Conservation (phyloP, 176 grass and related monocot species). For the Tillandsia leiboldiana region DNA sequence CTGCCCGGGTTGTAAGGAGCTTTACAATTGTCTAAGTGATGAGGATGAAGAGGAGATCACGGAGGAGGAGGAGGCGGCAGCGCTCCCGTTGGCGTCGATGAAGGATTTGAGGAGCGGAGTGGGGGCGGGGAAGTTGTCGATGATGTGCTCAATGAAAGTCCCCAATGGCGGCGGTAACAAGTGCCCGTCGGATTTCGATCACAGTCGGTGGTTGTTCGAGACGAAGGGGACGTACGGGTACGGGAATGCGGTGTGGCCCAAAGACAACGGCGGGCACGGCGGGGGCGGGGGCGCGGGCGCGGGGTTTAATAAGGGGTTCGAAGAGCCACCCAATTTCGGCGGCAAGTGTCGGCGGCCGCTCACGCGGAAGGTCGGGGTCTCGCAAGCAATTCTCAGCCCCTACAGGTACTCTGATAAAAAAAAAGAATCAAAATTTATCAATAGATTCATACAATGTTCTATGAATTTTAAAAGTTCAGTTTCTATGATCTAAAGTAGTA, state of each 20-base stretch:
- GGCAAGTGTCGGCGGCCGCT: constrained; percentile 48
- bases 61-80: constrained; percentile 24
- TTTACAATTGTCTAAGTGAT: constrained; percentile 19
- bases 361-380: constrained; percentile 72
- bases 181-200: constrained; percentile 62
- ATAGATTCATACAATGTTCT: too few relatives aligned
- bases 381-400: constrained; percentile 71
- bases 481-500: too few relatives aligned
- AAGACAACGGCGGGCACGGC: constrained; percentile 24
- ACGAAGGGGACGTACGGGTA: constrained; percentile 97
- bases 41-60: constrained; percentile 27
- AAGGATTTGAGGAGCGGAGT: constrained; percentile 9
- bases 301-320: constrained; percentile 60
- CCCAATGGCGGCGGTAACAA: constrained; percentile 30
- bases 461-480: too few relatives aligned
- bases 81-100: constrained; percentile 64
- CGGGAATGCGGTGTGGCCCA: constrained; percentile 90
- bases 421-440: not conserved
- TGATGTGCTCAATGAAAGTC: constrained; percentile 70
- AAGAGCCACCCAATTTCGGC: constrained; percentile 74
- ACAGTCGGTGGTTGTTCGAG: constrained; percentile 88
- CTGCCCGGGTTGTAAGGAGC: constrained; percentile 88
- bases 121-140: constrained; percentile 23
- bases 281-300: not conserved
- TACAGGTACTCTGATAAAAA: constrained; percentile 53